phyloP scores from a whole-genome alignment of 1,284 basidiomycete species.

The Ceratobasidium sp. region DNA sequence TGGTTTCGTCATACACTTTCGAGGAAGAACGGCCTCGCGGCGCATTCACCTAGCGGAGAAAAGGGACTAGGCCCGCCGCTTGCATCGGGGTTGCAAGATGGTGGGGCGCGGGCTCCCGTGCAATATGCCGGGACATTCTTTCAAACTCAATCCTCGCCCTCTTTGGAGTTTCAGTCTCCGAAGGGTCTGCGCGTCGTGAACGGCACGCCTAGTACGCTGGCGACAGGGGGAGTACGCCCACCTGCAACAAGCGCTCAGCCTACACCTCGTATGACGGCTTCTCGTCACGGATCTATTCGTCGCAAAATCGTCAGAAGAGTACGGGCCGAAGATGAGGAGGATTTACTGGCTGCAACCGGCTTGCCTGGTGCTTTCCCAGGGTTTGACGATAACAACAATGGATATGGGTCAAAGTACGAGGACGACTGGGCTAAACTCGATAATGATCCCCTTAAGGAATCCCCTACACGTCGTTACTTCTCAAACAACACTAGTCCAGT shows the following conservation, averaged over 20 bases:
- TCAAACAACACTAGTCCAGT: neutral
- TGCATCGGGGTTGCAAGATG: neutral
- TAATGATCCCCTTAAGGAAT: neutral
- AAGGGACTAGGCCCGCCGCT: neutral
- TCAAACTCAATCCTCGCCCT: neutral
- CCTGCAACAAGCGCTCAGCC: slow-evolving; percentile 8
- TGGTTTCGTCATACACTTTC: slow-evolving; percentile 27
- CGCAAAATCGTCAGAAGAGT: slow-evolving; percentile 7
- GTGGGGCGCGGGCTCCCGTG: neutral
- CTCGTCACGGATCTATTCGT: slow-evolving; percentile 14
- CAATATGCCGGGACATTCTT: neutral
- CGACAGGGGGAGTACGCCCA: neutral
- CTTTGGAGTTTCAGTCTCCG: neutral
- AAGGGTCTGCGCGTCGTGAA: slow-evolving; percentile 6
- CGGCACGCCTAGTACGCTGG: slow-evolving; percentile 3
- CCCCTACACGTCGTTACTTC: slow-evolving; percentile 1
- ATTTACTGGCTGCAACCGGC: neutral
- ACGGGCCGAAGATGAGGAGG: neutral
- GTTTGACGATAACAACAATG: neutral
- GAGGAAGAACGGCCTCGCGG: neutral
- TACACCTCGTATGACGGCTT: slow-evolving; percentile 17
- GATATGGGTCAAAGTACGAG: too few species aligned
- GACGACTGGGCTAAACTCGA: neutral
- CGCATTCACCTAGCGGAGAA: slow-evolving; percentile 2
- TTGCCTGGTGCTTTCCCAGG: neutral